These are phyloP conservation scores for Ustanciosporium gigantosporum DNA, from an alignment of 1,284 basidiomycete genomes.

Conservation along the genomic window DNA sequence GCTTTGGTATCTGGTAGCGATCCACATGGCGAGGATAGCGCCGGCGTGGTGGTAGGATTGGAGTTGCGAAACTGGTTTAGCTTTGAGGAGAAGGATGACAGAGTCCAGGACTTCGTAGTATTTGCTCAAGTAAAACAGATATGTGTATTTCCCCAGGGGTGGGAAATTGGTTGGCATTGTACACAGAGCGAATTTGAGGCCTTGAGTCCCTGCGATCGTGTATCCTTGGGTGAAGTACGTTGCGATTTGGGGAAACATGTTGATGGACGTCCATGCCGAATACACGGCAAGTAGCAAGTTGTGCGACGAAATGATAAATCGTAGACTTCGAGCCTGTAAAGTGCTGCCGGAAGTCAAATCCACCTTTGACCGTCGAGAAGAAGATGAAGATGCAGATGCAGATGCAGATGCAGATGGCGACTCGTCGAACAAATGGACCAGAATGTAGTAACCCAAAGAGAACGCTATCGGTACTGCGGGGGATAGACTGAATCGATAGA, in stretches of 20 bases:
- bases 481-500: not conserved
- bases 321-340: slow-evolving; percentile 9
- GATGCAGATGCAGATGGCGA: no score
- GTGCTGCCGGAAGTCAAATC: slow-evolving; percentile 36
- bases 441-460: slow-evolving; percentile 46
- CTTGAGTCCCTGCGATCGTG: slow-evolving; percentile 35
- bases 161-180: slow-evolving; percentile 52
- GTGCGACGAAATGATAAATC: slow-evolving; percentile 42
- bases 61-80: slow-evolving; percentile 57
- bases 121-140: slow-evolving; percentile 60
- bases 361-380: slow-evolving; percentile 14
- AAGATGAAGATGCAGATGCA: slow-evolving; percentile 37
- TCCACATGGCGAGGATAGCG: slow-evolving; percentile 61
- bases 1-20: slow-evolving; percentile 54
- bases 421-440: no score
- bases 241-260: slow-evolving; percentile 38
- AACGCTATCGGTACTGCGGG: slow-evolving; percentile 29
- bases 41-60: slow-evolving; percentile 58
- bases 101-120: slow-evolving; percentile 58
- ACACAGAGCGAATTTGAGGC: slow-evolving; percentile 59
- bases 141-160: slow-evolving; percentile 51
- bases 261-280: slow-evolving; percentile 41
- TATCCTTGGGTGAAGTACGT: slow-evolving; percentile 47
- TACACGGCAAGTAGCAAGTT: slow-evolving; percentile 48
- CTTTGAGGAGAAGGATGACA: slow-evolving; percentile 60